A percentile compares a stretch with the other conserved stretches of the same genome.
phyloP scores from a whole-genome alignment of 192 early-diverging fungal species.

The Coemansia sp. region DNA sequence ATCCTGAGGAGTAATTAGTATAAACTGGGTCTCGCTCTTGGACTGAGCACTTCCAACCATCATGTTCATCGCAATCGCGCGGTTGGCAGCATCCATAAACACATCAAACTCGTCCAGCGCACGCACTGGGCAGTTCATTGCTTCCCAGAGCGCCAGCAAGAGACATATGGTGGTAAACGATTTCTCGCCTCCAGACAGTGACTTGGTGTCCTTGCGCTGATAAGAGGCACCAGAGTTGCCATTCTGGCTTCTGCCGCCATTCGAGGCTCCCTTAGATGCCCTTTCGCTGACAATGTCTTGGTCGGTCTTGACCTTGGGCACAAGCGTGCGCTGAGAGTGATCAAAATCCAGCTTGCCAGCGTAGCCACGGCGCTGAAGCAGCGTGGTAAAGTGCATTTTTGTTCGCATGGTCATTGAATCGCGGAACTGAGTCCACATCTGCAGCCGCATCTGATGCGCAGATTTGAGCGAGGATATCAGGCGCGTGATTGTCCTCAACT shows the following conservation, averaged over 20 bases:
- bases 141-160: slow-evolving; percentile 90
- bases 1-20: slow-evolving; percentile 95
- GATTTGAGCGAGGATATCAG: slow-evolving; percentile 58
- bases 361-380: slow-evolving; percentile 81
- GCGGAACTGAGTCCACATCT: slow-evolving; percentile 68
- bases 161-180: slow-evolving; percentile 93
- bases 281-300: slow-evolving; percentile 37
- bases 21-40: slow-evolving; percentile 78
- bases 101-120: slow-evolving; percentile 99
- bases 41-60: slow-evolving; percentile 82
- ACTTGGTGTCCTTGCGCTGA: slow-evolving; percentile 79
- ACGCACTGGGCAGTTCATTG: slow-evolving; percentile 88
- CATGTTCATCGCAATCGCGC: slow-evolving; percentile 81
- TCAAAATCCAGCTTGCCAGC: slow-evolving; percentile 76
- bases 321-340: slow-evolving; percentile 62
- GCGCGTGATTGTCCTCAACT: slow-evolving; percentile 52
- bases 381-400: slow-evolving; percentile 67
- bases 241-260: neutral
- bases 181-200: slow-evolving; percentile 97
- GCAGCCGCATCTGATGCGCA: slow-evolving; percentile 61
- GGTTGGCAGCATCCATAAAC: slow-evolving; percentile 98
- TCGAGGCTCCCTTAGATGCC: slow-evolving; percentile 1
- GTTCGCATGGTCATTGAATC: slow-evolving; percentile 74
- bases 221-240: slow-evolving; percentile 9
- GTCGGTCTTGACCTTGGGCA: slow-evolving; percentile 62